Evolutionary conservation across 2,329 filamentous ascomycete genomes (phyloP), one percentile per base, ranked within the genome.

Genomic region (Corynespora cassiicola): DNA sequence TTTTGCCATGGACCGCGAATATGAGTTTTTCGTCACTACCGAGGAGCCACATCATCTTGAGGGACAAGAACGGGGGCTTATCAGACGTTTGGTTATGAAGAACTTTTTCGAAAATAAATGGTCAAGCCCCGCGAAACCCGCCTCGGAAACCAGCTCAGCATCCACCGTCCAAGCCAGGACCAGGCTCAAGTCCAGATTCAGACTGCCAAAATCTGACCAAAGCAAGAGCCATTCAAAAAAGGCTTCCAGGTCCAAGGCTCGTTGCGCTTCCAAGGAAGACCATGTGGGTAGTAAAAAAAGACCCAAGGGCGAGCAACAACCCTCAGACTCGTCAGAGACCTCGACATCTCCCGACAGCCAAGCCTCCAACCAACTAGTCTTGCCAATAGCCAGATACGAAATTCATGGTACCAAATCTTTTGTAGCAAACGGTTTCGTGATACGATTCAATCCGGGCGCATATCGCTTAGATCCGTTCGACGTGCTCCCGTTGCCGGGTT

Each of bases 1-100:
- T 7, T 31, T 23, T 16, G 11, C 20, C 6, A 39, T 42, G 37
- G 47, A 47, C 8, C 49, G 50, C 26, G 42, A 59, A 32, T 62
- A 59, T 33, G 45, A 61, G 29, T 62, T 61, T 37, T 56, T 62
- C 23, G 50, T 59, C 3, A 61, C 51, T 1, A 62, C 56, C 5
- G 44, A 52, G 7, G 38, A 54, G 27, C 52, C 53, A 19, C 44
- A 54, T 23, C 56, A 56, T 29, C 52, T 45, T 10, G 50, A 52
- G 3, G 54, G 55, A 6, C 31, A 32, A 4, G 49, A 54, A 28
- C 36, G 55, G 23, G 49, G 42, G 17, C 47, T 37, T 18, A 61
- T 61, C n/a, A 55, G 54, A 5, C 50, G 54, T 6, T 24, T 57
- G 11, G 57, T 62, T 3, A 62, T 61, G 58, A 50, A 47, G 12